Evolutionary conservation across 495 filamentous ascomycete genomes (phyloP), one percentile per base, ranked within the genome.

Genomic region (Talaromyces nanjingensis): DNA sequence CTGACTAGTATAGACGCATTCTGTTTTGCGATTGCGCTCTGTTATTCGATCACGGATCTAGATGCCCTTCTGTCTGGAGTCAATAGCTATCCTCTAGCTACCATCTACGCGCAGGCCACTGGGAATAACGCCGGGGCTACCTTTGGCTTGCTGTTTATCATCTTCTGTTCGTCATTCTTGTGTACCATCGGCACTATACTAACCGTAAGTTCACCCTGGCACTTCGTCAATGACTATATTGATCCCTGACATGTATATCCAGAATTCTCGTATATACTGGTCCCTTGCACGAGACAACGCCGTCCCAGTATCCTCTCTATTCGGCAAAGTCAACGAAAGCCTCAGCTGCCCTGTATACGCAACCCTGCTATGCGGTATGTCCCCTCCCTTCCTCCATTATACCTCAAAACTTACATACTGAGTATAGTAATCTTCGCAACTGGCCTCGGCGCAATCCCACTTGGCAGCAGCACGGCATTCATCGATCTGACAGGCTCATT

Each of bases 31-130:
- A 85, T 90, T 54, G 77, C 85, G 7, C 72, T 91, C 34, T 85
- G 88, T 67, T 93, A 93, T 72, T 77, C 80, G 58, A 89, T 92
- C 66, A 84, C 76, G 55, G 87, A 89, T 65, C 76, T 92, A 55
- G 70, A 74, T 14, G 77, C 76, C 0, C 78, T 92, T n/a, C 77
- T 87, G 60, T 79, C 80, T 20, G 76, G 76, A 60, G 72, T 72
- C 34, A 83, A 80, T 45, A 78, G 81, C 14, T 92, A 90, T 72
- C 90, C 90, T 7, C 83, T 91, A 3, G 84, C 87, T 18, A 82
- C 81, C 57, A 88, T 92, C 64, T 93, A 93, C 73, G 76, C 71
- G 20, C 90, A 92, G 78, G 86, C 90, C 1, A 92, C 90, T 1
- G 80, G 80, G 6, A 79, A 78, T 63, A 70, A 72, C 6, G 82